Base-by-base conservation (phyloP, 2,329 filamentous ascomycete species). In the Didymella exigua region DNA sequence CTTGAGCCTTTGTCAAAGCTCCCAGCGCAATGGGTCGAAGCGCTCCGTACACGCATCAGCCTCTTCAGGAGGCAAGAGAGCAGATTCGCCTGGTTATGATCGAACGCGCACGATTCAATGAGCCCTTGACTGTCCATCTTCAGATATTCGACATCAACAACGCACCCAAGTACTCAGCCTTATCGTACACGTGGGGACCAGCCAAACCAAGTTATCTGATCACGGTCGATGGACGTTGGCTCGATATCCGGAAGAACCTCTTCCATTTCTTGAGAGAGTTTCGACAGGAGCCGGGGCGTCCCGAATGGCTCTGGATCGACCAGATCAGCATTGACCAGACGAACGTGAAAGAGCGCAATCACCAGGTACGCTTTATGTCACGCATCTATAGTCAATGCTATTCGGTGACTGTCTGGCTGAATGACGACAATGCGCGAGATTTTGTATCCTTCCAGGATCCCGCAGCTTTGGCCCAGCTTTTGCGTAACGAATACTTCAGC, bases 361-460 rank as follows among this genome's bases (percentile, higher is more conserved):
- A 48, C 16, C 45, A 38, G 18, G 45, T 48, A n/a, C 33, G 33
- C 24, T 36, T 36, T 14, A 48, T 48, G 45, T 24, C 19, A 21
- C 19, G 24, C n/a, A 48, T 48, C 33, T 48, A 48, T 21, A 33
- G 29, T 19, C 27, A 45, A 9, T 23, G 21, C 16, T 16, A 45
- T 5, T 40, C 37, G 3, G 37, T 27, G 5, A 40, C 37, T 9
- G 37, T 40, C 31, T 34, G 31, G 31, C 4, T 34, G n/a, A 34
- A 18, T 10, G 31, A 34, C 31, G 14, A n/a, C n/a, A 34, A 10
- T 10, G 31, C 31, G 11, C n/a, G 31, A 3, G 31, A 34, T 16
- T 34, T 34, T 10, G 31, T 34, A 6, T 4, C 6, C 31, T 19
- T 34, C 11, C 31, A 34, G 16, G 31, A 34, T 4, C 31, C 31